Percentiles rank a stretch among this genome's conserved stretches.
Evolutionary conservation across 768 basidiomycete species (phyloP).

Genomic region (Phlebiopsis flavidoalba): DNA sequence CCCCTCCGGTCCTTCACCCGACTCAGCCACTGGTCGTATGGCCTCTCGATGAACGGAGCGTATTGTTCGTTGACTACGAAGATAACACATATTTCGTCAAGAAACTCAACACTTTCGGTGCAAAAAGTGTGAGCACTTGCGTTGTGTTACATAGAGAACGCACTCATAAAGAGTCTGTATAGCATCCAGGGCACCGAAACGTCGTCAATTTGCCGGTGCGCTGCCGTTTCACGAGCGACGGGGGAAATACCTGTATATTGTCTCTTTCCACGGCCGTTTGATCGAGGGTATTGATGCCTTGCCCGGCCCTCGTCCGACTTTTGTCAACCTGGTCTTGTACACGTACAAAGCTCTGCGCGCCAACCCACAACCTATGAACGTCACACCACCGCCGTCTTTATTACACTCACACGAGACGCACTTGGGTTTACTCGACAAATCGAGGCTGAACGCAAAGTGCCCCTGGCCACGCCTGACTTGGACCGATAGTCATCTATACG

Average conservation of each 20-base stretch:
- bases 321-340: not conserved
- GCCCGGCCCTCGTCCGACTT: too few relatives aligned
- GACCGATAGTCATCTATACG: not conserved
- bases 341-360: not conserved
- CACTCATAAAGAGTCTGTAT: not conserved
- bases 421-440: not conserved
- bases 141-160: not conserved
- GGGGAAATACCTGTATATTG: slow-evolving; percentile 2
- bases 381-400: not conserved
- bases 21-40: slow-evolving; percentile 1
- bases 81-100: slow-evolving; percentile 4
- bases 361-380: not conserved
- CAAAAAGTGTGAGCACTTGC: not conserved
- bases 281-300: not conserved
- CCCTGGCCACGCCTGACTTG: not conserved
- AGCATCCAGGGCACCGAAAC: not conserved
- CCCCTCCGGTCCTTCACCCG: slow-evolving; percentile 1
- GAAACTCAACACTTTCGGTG: not conserved
- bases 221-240: not conserved
- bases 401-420: not conserved
- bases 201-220: not conserved
- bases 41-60: not conserved
- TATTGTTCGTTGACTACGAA: slow-evolving; percentile 2
- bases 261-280: not conserved
- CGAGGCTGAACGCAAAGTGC: not conserved